Evolutionary conservation across 805 yeast species (phyloP), one percentile per base, ranked within the genome.

Genomic region (Wickerhamomyces bisporus): DNA sequence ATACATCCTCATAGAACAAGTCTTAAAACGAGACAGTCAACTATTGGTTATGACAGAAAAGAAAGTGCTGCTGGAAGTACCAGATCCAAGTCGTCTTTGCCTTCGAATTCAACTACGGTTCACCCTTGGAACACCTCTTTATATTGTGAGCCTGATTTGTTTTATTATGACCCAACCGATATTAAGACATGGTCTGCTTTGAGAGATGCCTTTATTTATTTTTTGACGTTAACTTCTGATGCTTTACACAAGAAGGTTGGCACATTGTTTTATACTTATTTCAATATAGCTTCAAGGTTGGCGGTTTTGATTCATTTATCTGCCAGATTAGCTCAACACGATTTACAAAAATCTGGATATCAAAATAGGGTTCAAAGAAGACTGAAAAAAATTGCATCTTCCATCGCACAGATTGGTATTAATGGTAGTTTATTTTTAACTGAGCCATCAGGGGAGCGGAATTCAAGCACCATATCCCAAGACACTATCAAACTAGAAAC

Each of bases 331-430:
- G 64, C 75, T 13, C 74, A 70, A 39, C 66, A 68, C 24, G 80
- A 78, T 42, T 64, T 78, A 31, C 57, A 60, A 10, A 64, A 61
- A 18, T 69, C 76, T 12, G 68, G 70, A 25, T 65, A 68, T 40
- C 73, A 75, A 36, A 59, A 57, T 18, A 59, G 71, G 10, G 68
- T 81, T 11, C 67, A 73, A 39, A 64, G 65, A 38, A 60, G 75
- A 27, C 56, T 82, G 46, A 75, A 70, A 48, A 68, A 71, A 42
- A 62, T 81, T 13, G 71, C 79, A 0, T 60, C 69, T 8, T 65
- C 81, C 1, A 68, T 78, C 40, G 73, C 86, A 3, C 82, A 77
- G 41, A 69, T 84, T 40, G 77, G 79, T 41, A 73, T 81, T 40
- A 79, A 79, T 51, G 83, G 86, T 8, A 66, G 73, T 34, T 54